phyloP scores from a whole-genome alignment of 345 rosid genomes.

The Euphorbia tirucalli region DNA sequence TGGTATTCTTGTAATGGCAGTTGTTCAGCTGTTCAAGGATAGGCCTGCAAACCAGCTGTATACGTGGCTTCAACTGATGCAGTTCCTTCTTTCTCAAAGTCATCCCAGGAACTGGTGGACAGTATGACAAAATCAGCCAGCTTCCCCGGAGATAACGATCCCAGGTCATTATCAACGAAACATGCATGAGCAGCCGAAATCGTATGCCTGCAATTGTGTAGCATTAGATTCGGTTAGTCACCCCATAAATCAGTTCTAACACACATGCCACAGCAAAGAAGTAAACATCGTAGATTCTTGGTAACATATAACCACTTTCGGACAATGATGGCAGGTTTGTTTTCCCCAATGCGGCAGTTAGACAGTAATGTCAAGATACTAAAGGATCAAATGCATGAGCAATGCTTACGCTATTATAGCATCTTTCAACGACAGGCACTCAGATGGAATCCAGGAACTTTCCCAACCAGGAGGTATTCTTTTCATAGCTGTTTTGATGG shows the following conservation, averaged over 20 bases:
- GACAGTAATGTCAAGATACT: neutral
- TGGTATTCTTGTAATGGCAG: no score
- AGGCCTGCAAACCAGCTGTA: constrained; percentile 54
- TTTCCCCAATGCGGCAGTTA: no score
- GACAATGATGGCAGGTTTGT: no score
- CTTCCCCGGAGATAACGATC: constrained; percentile 73
- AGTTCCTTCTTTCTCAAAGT: constrained; percentile 46
- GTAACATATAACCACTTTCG: no score
- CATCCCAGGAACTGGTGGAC: constrained; percentile 58
- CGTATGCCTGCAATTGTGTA: constrained; percentile 57
- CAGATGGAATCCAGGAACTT: constrained; percentile 71
- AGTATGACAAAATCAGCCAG: constrained; percentile 77
- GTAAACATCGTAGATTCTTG: neutral
- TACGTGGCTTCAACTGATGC: constrained; percentile 63
- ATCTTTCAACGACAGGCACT: constrained; percentile 59
- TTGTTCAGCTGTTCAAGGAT: constrained; percentile 31
- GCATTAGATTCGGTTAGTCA: neutral
- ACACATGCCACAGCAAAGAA: no score
- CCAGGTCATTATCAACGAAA: constrained; percentile 69
- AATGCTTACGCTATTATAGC: constrained; percentile 65
- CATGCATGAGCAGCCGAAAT: constrained; percentile 81
- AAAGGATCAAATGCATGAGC: constrained; percentile 3
- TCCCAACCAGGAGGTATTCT: constrained; percentile 72
- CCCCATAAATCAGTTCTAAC: neutral
- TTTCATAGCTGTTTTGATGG: constrained; percentile 69